A percentile compares a stretch with the other conserved stretches of the same genome.
Conservation (phyloP, 2,329 filamentous ascomycete species). For the Aspergillus aculeatinus region DNA sequence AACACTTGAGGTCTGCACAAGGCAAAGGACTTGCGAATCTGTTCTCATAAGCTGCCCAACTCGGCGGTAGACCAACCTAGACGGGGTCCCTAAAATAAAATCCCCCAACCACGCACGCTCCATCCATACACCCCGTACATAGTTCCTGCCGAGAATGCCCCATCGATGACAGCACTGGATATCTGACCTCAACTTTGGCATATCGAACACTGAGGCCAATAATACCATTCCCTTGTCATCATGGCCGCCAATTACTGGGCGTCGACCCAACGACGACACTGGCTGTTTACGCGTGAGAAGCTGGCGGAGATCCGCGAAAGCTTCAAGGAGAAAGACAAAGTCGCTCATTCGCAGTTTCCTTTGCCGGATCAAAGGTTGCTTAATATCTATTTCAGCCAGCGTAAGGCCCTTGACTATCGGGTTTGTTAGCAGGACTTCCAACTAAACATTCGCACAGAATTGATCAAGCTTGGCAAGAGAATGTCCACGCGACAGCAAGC, state of each 20-base stretch:
- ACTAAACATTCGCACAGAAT: constrained; percentile 53
- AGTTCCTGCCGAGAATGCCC: not conserved
- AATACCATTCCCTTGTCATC: constrained; percentile 36
- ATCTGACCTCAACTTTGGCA: constrained; percentile 5
- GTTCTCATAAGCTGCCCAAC: too few relatives aligned
- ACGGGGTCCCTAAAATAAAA: not conserved
- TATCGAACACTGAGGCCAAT: not conserved
- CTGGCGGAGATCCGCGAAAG: constrained; percentile 72
- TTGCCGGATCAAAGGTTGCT: constrained; percentile 79
- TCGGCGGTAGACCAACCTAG: too few relatives aligned
- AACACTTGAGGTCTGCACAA: too few relatives aligned
- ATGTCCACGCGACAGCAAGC: constrained; percentile 86
- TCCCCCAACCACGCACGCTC: not conserved
- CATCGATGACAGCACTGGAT: constrained; percentile 8
- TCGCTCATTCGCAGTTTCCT: constrained; percentile 73
- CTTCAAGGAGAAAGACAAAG: constrained; percentile 73
- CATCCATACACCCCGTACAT: not conserved
- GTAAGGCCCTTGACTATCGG: constrained; percentile 51
- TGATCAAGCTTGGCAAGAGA: constrained; percentile 79
- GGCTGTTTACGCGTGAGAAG: constrained; percentile 84
- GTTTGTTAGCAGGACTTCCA: not conserved
- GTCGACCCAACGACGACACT: constrained; percentile 84
- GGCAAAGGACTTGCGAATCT: too few relatives aligned
- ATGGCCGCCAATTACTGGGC: constrained; percentile 97
- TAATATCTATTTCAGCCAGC: constrained; percentile 88